phyloP scores from a whole-genome alignment of 2,329 filamentous ascomycete species.

The Parastagonospora avenae region DNA sequence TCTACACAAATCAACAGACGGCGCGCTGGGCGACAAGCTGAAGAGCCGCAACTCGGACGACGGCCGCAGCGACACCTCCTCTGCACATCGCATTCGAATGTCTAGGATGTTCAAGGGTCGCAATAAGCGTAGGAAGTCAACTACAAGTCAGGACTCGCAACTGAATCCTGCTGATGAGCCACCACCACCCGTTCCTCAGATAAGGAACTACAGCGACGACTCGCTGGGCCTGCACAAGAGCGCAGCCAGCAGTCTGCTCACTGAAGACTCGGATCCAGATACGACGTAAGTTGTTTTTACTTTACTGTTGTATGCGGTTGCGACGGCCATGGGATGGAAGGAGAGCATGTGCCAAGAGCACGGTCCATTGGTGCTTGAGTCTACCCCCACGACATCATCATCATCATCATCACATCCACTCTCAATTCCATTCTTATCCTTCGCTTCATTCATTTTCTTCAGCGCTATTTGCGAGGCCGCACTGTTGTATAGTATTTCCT shows the following conservation, averaged over 20 bases:
- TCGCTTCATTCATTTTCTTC: conserved; percentile 15
- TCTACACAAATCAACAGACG: conserved; percentile 43
- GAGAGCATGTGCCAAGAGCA: background rate
- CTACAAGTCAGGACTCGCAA: conserved; percentile 34
- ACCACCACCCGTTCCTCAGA: conserved; percentile 31
- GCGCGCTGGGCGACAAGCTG: conserved; percentile 45
- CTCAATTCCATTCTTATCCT: conserved; percentile 9
- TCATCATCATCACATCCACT: conserved; percentile 14
- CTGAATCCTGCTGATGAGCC: conserved; percentile 20
- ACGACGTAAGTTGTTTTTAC: conserved; percentile 49
- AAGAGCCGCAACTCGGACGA: conserved; percentile 50
- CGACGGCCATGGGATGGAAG: background rate
- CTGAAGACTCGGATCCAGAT: conserved; percentile 57
- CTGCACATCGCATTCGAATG: conserved; percentile 52
- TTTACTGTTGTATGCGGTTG: conserved; percentile 15
- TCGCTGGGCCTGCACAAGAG: conserved; percentile 52
- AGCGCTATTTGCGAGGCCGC: conserved; percentile 7
- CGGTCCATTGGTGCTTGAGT: conserved; percentile 3
- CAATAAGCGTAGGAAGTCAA: conserved; percentile 37
- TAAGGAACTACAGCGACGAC: conserved; percentile 44
- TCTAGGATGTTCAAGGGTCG: conserved; percentile 60
- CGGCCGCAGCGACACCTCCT: conserved; percentile 46
- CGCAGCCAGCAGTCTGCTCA: conserved; percentile 55
- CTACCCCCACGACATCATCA: conserved; percentile 19
- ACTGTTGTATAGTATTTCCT: conserved; percentile 14